Percentiles rank a stretch among this genome's conserved stretches.
Conservation (phyloP, 1,284 basidiomycete species). For the Vanrija sp. region DNA sequence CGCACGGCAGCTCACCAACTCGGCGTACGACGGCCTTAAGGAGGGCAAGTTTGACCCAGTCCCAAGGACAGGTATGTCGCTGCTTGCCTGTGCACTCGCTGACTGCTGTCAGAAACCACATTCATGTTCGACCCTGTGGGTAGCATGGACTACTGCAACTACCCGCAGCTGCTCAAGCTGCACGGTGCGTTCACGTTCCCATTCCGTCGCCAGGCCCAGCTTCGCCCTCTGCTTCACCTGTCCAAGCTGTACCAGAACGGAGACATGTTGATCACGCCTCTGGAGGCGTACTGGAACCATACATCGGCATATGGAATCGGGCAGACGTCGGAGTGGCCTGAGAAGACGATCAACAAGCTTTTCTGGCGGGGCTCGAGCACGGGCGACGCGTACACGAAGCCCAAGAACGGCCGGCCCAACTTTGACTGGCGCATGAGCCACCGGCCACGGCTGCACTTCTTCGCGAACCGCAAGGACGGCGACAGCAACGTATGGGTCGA, state of each 20-base stretch:
- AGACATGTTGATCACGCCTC: conserved; percentile 43
- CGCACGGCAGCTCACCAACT: background rate
- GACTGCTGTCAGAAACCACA: conserved; percentile 23
- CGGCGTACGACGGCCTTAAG: no score
- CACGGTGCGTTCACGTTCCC: conserved; percentile 44
- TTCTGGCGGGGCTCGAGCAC: conserved; percentile 51
- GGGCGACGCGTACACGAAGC: conserved; percentile 42
- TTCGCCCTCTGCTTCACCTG: conserved; percentile 46
- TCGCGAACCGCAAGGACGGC: conserved; percentile 34
- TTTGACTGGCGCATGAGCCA: conserved; percentile 46
- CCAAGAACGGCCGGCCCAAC: conserved; percentile 10
- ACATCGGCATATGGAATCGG: conserved; percentile 10
- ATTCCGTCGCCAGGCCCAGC: conserved; percentile 29
- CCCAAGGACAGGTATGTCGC: no score
- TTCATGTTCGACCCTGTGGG: conserved; percentile 39
- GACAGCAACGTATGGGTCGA: conserved; percentile 41
- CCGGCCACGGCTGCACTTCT: conserved; percentile 42
- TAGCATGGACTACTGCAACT: conserved; percentile 34
- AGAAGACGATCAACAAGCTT: conserved; percentile 44
- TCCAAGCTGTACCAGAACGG: conserved; percentile 40
- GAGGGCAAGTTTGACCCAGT: no score
- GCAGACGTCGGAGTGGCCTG: conserved; percentile 28
- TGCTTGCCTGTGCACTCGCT: conserved; percentile 4
- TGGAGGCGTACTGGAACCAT: conserved; percentile 43
- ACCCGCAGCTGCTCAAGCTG: conserved; percentile 28